Evolutionary conservation across 345 rosid genomes (phyloP), one percentile per base, ranked within the genome.

Genomic region (Corchorus capsularis): DNA sequence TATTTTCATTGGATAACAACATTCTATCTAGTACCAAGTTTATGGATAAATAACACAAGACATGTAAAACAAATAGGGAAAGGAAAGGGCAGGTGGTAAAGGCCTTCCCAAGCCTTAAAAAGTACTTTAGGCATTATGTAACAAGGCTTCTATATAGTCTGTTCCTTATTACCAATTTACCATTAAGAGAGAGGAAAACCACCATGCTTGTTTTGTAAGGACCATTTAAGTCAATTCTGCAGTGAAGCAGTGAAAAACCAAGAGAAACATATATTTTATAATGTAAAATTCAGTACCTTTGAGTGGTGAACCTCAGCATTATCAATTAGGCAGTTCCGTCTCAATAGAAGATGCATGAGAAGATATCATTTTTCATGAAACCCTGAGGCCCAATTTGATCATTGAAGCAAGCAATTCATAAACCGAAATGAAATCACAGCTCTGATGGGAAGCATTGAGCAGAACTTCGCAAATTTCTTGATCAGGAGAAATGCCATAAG

Each of bases 401-500:
- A 81, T 85, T 84, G 56, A 71, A 27, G 89, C 86, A 72, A 87
- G 71, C 62, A 85, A 41, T 73, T 89, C 84, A 79, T 77, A 71
- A 72, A 41, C 68, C 1, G 82, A 87, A 69, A 69, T 76, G 72
- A 60, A 7, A 71, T 88, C 80, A 49, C 85, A 83, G 60, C 54
- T 64, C 49, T 41, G 81, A 77, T 59, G 69, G 72, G 85, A 81
- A 47, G 89, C 82, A 77, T 76, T 78, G 50, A 88, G 81, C 86
- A 92, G 79, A 74, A 77, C 77, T 75, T 81, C 78, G 78, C 89
- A 92, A 45, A 93, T 83, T 73, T 85, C 84, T 41, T 83, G 80
- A 77, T 92, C 95, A 19, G 97, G 95, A 57, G 74, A 80, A 81
- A 87, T 67, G 65, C 86, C 91, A 59, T 73, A 46, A 15, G 82